A percentile compares a stretch with the other conserved stretches of the same genome.
phyloP scores from a whole-genome alignment of 2,329 filamentous ascomycete species.

The Aplosporella prunicola region DNA sequence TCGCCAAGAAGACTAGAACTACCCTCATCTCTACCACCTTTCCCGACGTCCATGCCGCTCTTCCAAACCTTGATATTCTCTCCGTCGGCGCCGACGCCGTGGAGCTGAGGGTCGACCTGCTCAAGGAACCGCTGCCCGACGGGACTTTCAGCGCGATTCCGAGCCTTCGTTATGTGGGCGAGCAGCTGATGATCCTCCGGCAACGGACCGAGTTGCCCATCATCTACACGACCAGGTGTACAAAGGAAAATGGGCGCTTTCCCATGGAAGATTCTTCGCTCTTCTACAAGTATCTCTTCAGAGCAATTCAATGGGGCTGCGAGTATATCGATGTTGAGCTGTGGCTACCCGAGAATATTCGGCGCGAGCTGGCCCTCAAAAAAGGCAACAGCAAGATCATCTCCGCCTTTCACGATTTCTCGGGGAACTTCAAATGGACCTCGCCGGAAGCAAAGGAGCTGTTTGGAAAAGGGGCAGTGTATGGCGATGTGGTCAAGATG shows the following conservation, averaged over 20 bases:
- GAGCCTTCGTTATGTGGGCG: conserved; percentile 73
- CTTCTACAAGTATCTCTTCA: conserved; percentile 70
- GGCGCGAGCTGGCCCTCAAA: conserved; percentile 55
- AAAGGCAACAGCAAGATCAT: conserved; percentile 77
- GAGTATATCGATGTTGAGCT: conserved; percentile 86
- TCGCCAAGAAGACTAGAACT: conserved; percentile 68
- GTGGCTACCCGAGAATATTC: conserved; percentile 71
- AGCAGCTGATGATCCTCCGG: conserved; percentile 75
- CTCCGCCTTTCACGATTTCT: conserved; percentile 87
- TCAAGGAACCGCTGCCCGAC: conserved; percentile 60
- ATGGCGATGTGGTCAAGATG: conserved; percentile 85
- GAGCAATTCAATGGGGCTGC: conserved; percentile 79
- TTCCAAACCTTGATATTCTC: conserved; percentile 78
- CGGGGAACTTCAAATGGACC: conserved; percentile 74
- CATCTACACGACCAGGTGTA: conserved; percentile 79
- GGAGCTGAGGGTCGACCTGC: conserved; percentile 72
- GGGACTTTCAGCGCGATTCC: conserved; percentile 57
- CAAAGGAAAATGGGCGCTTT: conserved; percentile 71
- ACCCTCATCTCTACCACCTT: conserved; percentile 86
- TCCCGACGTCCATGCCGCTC: conserved; percentile 69
- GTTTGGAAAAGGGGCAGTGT: conserved; percentile 61
- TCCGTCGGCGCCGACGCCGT: conserved; percentile 81
- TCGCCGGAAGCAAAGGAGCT: conserved; percentile 61
- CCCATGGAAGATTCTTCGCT: conserved; percentile 70
- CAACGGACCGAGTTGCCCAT: conserved; percentile 83